These are phyloP conservation scores for Hypomontagnella submonticulosa DNA, from an alignment of 495 filamentous ascomycete genomes.

Conservation along the genomic window DNA sequence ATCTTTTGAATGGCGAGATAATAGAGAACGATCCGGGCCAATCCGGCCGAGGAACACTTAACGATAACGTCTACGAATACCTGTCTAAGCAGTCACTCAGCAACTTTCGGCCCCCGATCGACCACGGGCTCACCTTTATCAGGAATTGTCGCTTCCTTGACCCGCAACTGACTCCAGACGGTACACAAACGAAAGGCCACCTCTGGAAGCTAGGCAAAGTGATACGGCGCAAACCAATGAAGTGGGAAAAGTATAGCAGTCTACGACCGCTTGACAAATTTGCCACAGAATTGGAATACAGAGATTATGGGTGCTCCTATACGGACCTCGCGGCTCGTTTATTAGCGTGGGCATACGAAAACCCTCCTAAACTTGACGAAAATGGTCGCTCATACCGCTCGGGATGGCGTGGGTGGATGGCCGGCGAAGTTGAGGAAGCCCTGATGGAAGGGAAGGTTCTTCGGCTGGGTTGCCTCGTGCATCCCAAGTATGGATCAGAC, in stretches of 20 bases:
- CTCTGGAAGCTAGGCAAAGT: slow-evolving; percentile 48
- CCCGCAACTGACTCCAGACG: slow-evolving; percentile 37
- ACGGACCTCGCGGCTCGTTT: slow-evolving; percentile 31
- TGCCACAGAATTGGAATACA: slow-evolving; percentile 42
- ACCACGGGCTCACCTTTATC: slow-evolving; percentile 48
- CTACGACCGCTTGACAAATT: slow-evolving; percentile 34
- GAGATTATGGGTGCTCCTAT: slow-evolving; percentile 30
- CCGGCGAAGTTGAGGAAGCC: slow-evolving; percentile 37
- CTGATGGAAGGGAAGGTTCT: slow-evolving; percentile 42
- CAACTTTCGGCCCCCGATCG: slow-evolving; percentile 44
- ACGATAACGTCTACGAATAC: slow-evolving; percentile 43
- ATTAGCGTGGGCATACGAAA: neutral
- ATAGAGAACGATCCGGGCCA: slow-evolving; percentile 43
- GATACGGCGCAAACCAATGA: slow-evolving; percentile 44
- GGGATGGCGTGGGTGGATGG: slow-evolving; percentile 40
- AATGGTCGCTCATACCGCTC: neutral
- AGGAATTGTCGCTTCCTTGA: slow-evolving; percentile 49
- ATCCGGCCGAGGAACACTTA: slow-evolving; percentile 20
- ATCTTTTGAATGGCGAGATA: slow-evolving; percentile 51
- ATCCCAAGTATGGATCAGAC: slow-evolving; percentile 9
- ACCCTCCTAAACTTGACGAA: neutral
- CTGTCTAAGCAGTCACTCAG: slow-evolving; percentile 40
- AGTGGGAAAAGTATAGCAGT: slow-evolving; percentile 37
- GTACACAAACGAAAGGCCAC: slow-evolving; percentile 43
- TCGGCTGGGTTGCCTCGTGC: slow-evolving; percentile 44